A percentile compares a stretch with the other conserved stretches of the same genome.
These are phyloP conservation scores for Aspergillus quadricinctus DNA, from an alignment of 2,329 filamentous ascomycete species.

Conservation along the genomic window DNA sequence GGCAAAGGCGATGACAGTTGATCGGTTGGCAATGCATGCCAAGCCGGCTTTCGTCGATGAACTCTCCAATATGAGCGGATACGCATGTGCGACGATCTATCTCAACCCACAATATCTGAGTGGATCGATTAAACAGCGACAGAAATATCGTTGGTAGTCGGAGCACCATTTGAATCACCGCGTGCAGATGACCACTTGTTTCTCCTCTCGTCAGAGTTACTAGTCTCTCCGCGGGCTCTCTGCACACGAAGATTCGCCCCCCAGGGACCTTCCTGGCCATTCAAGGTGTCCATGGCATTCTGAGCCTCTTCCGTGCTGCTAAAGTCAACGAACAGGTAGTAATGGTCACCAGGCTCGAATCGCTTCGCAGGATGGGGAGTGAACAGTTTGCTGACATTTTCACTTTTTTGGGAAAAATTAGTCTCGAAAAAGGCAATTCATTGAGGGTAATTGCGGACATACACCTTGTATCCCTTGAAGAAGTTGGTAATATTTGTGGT, in stretches of 20 bases:
- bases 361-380: slow-evolving; percentile 55
- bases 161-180: slow-evolving; percentile 1
- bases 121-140: slow-evolving; percentile 4
- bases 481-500: slow-evolving; percentile 41
- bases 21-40: neutral
- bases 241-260: slow-evolving; percentile 37
- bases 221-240: slow-evolving; percentile 36
- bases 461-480: slow-evolving; percentile 44
- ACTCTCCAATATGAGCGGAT: neutral
- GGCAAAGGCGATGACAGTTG: neutral
- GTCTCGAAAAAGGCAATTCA: neutral
- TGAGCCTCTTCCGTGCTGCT: slow-evolving; percentile 51
- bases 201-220: slow-evolving; percentile 25
- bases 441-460: slow-evolving; percentile 12
- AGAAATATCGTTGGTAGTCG: slow-evolving; percentile 4
- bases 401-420: slow-evolving; percentile 20
- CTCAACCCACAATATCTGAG: neutral
- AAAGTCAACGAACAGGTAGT: slow-evolving; percentile 66
- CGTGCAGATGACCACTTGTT: slow-evolving; percentile 17
- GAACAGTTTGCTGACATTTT: slow-evolving; percentile 51
- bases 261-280: slow-evolving; percentile 39
- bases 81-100: neutral
- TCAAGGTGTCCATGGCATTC: slow-evolving; percentile 46
- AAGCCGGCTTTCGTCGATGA: neutral
- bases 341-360: slow-evolving; percentile 51